A percentile compares a stretch with the other conserved stretches of the same genome.
These are phyloP conservation scores for Pterocarpus santalinus DNA, from an alignment of 306 rosid species.

Conservation along the genomic window DNA sequence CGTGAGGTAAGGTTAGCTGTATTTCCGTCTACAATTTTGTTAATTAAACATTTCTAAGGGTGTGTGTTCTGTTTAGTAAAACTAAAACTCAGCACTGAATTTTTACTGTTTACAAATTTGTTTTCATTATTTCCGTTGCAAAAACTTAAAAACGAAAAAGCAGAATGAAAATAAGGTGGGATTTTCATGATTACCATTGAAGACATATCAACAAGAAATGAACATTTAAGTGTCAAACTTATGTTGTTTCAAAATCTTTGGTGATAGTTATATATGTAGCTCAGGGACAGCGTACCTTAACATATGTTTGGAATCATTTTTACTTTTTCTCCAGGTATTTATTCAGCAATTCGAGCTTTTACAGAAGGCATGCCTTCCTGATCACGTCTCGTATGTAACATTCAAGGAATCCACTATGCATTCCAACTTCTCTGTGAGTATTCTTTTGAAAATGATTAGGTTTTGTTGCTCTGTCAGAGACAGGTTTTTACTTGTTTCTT, in stretches of 20 bases:
- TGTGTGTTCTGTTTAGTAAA: neutral
- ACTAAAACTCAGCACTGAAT: neutral
- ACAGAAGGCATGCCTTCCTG: conserved; percentile 89
- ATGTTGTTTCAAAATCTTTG: neutral
- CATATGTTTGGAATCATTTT: conserved; percentile 5
- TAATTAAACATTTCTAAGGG: neutral
- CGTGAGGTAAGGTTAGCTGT: conserved; percentile 71
- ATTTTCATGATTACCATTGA: too few relatives aligned
- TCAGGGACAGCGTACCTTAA: neutral
- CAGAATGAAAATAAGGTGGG: too few relatives aligned
- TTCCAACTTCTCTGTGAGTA: conserved; percentile 76
- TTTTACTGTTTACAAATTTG: too few relatives aligned
- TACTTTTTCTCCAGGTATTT: conserved; percentile 69
- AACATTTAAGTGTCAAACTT: conserved; percentile 16
- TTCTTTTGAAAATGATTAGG: too few relatives aligned
- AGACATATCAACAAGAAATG: neutral
- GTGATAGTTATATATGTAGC: neutral
- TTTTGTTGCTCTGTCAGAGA: neutral
- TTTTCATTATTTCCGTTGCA: too few relatives aligned
- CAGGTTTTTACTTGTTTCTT: conserved; percentile 12
- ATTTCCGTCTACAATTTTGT: conserved; percentile 17
- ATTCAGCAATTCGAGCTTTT: conserved; percentile 94
- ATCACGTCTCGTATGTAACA: conserved; percentile 65
- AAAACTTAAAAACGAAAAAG: too few relatives aligned
- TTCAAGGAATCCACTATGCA: conserved; percentile 67